phyloP scores from a whole-genome alignment of 306 rosid genomes.

The Cyamopsis tetragonoloba region DNA sequence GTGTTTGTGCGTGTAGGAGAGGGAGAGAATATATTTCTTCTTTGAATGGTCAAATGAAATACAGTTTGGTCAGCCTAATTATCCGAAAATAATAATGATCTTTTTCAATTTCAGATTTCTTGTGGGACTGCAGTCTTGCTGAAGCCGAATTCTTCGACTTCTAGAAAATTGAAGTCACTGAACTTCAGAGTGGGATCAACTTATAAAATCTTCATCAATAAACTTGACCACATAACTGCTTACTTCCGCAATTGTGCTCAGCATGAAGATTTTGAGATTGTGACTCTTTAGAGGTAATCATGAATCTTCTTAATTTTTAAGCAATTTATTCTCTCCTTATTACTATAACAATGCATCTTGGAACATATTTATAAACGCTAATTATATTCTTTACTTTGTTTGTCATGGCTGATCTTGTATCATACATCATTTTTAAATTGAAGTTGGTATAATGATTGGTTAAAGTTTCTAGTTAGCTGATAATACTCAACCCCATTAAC shows the following conservation, averaged over 20 bases:
- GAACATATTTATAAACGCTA: background rate
- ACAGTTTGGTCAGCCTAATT: background rate
- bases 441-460: background rate
- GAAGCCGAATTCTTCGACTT: slow-evolving; percentile 27
- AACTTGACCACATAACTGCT: slow-evolving; percentile 42
- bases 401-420: slow-evolving; percentile 6
- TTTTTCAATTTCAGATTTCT: slow-evolving; percentile 31
- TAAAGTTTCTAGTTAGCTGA: background rate
- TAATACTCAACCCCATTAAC: background rate
- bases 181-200: slow-evolving; percentile 32
- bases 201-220: slow-evolving; percentile 33
- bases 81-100: background rate
- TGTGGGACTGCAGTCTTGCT: slow-evolving; percentile 33
- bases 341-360: background rate
- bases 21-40: background rate
- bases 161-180: slow-evolving; percentile 30
- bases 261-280: slow-evolving; percentile 35
- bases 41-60: background rate
- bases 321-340: background rate
- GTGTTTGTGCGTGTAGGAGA: background rate
- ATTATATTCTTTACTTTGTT: background rate
- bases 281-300: slow-evolving; percentile 31
- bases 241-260: slow-evolving; percentile 37
- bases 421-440: background rate
- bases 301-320: background rate